phyloP scores from a whole-genome alignment of 2,329 filamentous ascomycete species.

The Epichloe coenophiala region DNA sequence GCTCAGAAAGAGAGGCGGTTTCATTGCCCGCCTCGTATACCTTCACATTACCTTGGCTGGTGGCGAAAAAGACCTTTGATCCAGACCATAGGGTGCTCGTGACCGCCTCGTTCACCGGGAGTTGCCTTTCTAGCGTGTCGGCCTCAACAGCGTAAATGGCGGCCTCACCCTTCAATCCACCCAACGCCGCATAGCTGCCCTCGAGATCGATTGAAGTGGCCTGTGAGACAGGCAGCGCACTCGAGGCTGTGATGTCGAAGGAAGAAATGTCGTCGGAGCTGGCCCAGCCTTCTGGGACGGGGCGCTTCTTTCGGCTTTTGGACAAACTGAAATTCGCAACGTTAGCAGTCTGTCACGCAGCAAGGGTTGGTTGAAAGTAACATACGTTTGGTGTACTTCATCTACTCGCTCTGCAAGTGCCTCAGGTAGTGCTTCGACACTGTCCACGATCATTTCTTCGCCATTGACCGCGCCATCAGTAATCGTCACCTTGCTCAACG shows the following conservation, averaged over 20 bases:
- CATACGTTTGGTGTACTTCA: constrained; percentile 66
- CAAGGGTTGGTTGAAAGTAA: constrained; percentile 10
- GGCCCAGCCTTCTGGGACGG: constrained; percentile 74
- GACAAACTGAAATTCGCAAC: constrained; percentile 48
- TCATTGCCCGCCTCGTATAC: constrained; percentile 62
- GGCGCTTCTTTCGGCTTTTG: constrained; percentile 78
- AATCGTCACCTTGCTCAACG: constrained; percentile 73
- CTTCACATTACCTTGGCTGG: constrained; percentile 65
- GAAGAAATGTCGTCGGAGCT: constrained; percentile 54
- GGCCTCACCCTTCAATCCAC: constrained; percentile 60
- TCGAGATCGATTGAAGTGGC: constrained; percentile 35
- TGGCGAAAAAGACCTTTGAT: constrained; percentile 57
- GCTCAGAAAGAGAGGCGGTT: constrained; percentile 58
- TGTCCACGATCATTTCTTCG: constrained; percentile 88
- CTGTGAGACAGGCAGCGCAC: constrained; percentile 32
- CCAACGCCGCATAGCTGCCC: constrained; percentile 57
- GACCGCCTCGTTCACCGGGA: constrained; percentile 55
- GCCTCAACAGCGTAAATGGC: constrained; percentile 63
- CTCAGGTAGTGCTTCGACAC: constrained; percentile 57
- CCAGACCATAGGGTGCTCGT: constrained; percentile 53
- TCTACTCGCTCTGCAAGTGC: constrained; percentile 61
- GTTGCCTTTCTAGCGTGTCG: constrained; percentile 51
- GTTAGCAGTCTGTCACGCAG: constrained; percentile 7
- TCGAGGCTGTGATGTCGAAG: constrained; percentile 31
- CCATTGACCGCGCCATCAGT: constrained; percentile 43